Evolutionary conservation across 2,329 filamentous ascomycete genomes (phyloP), one percentile per base, ranked within the genome.

Genomic region (Emergomyces africanus): DNA sequence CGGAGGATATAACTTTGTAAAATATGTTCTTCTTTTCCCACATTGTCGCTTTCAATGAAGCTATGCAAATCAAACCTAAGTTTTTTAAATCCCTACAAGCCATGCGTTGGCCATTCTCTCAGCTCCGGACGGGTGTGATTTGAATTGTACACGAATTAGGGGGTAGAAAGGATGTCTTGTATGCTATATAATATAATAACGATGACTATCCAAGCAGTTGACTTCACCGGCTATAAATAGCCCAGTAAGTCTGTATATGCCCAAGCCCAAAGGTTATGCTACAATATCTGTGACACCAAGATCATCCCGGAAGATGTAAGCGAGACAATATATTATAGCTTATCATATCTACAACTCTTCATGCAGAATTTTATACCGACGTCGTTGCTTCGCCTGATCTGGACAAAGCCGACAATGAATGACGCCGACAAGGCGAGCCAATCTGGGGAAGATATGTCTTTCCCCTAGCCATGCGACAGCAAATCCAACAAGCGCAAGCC

Each of bases 281-380:
- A 35, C 20, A 33, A 25, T n/a, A 33, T 53, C 33, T 39, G 15
- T 15, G 30, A 35, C 20, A 44, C n/a, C 25, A 44, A 53, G 15
- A 44, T n/a, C n/a, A 30, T 18, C 42, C 33, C n/a, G 39, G 41
- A 53, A 58, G 28, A 53, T 41, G 12, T 5, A 15, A 33, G 37
- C 5, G 14, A 55, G 46, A 55, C 49, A 48, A 15, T 15, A 56
- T 50, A 59, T 6, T 46, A 35, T 39, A 18, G 30, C 42, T 44
- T 14, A 18, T 6, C 15, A 78, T 50, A 69, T 70, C 58, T 74
- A 74, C 81, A 86, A 87, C 59, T 82, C 77, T 68, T 94, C 87
- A 55, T 80, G 70, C 35, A 96, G 85, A 23, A 89, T 66, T 75
- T 97, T 97, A 70, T 96, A 96, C 75, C 85, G 79, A 74, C 96